phyloP scores from a whole-genome alignment of 2,329 filamentous ascomycete genomes.

The Microdochium bolleyi region DNA sequence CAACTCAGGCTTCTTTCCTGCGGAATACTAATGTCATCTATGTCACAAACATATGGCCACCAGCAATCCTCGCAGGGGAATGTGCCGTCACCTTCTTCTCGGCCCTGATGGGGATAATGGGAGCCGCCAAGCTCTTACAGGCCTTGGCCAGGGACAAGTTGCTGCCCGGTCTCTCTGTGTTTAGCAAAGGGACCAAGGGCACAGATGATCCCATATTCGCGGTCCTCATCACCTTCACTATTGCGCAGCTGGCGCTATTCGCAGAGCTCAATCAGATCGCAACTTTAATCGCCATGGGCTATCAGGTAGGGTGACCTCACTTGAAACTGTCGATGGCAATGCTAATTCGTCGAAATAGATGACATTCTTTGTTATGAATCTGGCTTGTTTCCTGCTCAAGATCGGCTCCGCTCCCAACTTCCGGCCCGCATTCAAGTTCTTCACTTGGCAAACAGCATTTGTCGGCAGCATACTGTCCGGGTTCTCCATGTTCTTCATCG shows the following conservation, averaged over 20 bases:
- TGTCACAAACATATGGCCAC: conserved; percentile 67
- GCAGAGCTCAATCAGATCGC: conserved; percentile 84
- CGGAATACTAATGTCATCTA: conserved; percentile 73
- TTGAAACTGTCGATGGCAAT: neutral
- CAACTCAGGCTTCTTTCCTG: conserved; percentile 66
- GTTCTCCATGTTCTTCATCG: conserved; percentile 83
- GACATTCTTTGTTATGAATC: conserved; percentile 84
- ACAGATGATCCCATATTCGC: conserved; percentile 70
- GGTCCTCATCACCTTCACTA: conserved; percentile 65
- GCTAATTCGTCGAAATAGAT: conserved; percentile 39
- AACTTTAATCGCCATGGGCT: conserved; percentile 84
- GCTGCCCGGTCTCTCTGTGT: conserved; percentile 66
- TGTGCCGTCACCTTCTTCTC: conserved; percentile 80
- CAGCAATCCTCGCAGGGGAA: conserved; percentile 71
- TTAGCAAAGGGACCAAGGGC: conserved; percentile 64
- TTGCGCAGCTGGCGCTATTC: conserved; percentile 73
- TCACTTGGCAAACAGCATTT: conserved; percentile 77
- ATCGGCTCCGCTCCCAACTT: conserved; percentile 87
- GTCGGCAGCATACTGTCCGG: conserved; percentile 69
- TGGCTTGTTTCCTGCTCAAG: conserved; percentile 80
- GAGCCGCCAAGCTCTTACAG: conserved; percentile 76
- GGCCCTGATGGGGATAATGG: conserved; percentile 79
- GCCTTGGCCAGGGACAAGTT: conserved; percentile 74
- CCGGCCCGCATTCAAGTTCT: conserved; percentile 80
- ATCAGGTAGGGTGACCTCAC: conserved; percentile 43